Evolutionary conservation across 23 red algal species (phyloP), one percentile per base, ranked within the genome.

Genomic region (Gracilariopsis chorda): DNA sequence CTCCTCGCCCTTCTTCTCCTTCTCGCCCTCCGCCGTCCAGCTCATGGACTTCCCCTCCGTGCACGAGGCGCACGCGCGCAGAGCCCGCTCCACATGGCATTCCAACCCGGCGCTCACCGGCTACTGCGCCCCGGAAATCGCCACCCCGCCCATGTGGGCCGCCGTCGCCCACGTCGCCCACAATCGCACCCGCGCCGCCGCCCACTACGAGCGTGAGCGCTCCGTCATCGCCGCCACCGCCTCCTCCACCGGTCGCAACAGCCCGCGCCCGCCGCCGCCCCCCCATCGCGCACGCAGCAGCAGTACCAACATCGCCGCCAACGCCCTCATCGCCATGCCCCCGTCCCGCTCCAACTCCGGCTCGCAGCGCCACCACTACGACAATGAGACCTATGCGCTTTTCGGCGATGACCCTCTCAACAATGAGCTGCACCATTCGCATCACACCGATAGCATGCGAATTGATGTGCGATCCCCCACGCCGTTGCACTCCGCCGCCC

Each of bases 41-140:
- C 39, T 84, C 14, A 56, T 84, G 48, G 80, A 84, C 41, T 84
- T 84, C 36, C 56, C 80, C 17, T 20, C 11, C n/a, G 57, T 56
- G 49, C 42, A 36, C 45, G 80, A 84, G 60, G 60, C 57, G 11
- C 29, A 67, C 21, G 80, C 55, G 21, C 7, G 23, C 1, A 52
- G 80, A 35, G 11, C 28, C 42, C 20, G 51, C 37, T 65, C 16
- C 29, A 48, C 80, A 32, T 68, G 80, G 56, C 21, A 3, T 7
- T 20, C 28, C n/a, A 60, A 89, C 52, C 7, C 46, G 6, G 2
- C 47, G 34, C 9, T 89, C 13, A 51, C 85, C 13, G 85, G 85
- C 85, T 89, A 89, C 28, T 89, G 85, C 49, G 68, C 85, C 6
- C 85, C 85, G 40, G 85, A 89, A 42, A 73, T 57, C 27, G 70